These are phyloP conservation scores for Trypanosoma platydactyli DNA, from an alignment of 208 protist species.

Conservation along the genomic window DNA sequence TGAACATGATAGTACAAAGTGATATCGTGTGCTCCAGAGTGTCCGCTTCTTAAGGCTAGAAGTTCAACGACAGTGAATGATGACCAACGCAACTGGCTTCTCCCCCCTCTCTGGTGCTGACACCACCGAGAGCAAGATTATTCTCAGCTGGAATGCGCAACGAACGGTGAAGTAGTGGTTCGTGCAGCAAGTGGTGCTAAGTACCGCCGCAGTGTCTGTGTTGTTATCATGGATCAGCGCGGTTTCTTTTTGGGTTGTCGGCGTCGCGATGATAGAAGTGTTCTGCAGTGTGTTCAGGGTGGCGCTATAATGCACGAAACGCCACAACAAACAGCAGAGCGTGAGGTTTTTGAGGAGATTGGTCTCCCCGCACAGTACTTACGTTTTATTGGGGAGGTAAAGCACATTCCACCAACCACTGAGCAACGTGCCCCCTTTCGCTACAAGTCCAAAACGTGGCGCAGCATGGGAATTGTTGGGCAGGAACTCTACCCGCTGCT, in stretches of 20 bases:
- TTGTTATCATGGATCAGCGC: constrained; percentile 40
- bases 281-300: constrained; percentile 48
- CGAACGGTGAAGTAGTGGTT: constrained; percentile 17
- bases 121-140: not conserved
- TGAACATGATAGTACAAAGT: too few species aligned
- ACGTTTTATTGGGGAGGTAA: constrained; percentile 32
- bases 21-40: too few species aligned
- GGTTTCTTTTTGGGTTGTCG: constrained; percentile 37
- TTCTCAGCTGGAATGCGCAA: constrained; percentile 2
- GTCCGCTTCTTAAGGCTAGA: too few species aligned
- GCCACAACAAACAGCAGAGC: constrained; percentile 29
- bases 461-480: constrained; percentile 31
- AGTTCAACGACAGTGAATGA: too few species aligned
- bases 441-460: constrained; percentile 49
- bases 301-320: constrained; percentile 33
- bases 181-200: not conserved
- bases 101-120: not conserved
- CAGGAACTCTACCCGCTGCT: constrained; percentile 62
- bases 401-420: not conserved
- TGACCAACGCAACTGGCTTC: not conserved
- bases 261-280: constrained; percentile 30
- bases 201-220: constrained; percentile 42
- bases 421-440: constrained; percentile 37
- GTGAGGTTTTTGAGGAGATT: constrained; percentile 53
- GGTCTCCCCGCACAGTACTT: constrained; percentile 27